Evolutionary conservation across 768 basidiomycete species (phyloP).

Genomic region (Auricularia sp.): DNA sequence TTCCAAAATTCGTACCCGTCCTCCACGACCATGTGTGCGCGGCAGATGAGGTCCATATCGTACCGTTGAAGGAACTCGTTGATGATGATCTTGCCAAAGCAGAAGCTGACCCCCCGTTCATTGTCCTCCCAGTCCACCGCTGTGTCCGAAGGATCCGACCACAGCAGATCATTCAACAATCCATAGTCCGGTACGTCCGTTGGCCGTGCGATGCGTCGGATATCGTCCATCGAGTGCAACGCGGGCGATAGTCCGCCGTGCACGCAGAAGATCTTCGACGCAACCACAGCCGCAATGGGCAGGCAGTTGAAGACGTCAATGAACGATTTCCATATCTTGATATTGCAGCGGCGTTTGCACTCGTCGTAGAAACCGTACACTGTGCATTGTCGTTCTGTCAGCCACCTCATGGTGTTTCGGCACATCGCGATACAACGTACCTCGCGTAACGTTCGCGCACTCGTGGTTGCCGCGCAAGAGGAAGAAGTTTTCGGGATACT

Average conservation of each 20-base stretch:
- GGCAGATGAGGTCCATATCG: constrained; percentile 99
- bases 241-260: constrained; percentile 93
- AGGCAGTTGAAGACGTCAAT: constrained; percentile 99
- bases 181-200: constrained; percentile 99
- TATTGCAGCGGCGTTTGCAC: constrained; percentile 97
- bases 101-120: constrained; percentile 97
- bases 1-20: constrained; percentile 99
- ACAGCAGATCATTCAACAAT: constrained; percentile 89
- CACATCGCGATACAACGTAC: constrained; percentile 36
- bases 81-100: constrained; percentile 96
- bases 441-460: constrained; percentile 98
- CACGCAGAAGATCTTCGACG: constrained; percentile 98
- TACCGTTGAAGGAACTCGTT: constrained; percentile 91
- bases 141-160: constrained; percentile 98
- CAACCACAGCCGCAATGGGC: constrained; percentile 96
- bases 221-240: constrained; percentile 94
- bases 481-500: constrained; percentile 99
- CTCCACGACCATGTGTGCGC: constrained; percentile 99
- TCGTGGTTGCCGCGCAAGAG: constrained; percentile 96
- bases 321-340: constrained; percentile 99
- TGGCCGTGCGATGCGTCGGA: constrained; percentile 93
- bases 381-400: constrained; percentile 21
- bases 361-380: constrained; percentile 99
- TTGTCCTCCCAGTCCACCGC: constrained; percentile 99
- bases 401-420: neutral